Percentiles rank a stretch among this genome's conserved stretches.
Conservation (phyloP, 768 basidiomycete species). For the Podaxis carcinomalis region DNA sequence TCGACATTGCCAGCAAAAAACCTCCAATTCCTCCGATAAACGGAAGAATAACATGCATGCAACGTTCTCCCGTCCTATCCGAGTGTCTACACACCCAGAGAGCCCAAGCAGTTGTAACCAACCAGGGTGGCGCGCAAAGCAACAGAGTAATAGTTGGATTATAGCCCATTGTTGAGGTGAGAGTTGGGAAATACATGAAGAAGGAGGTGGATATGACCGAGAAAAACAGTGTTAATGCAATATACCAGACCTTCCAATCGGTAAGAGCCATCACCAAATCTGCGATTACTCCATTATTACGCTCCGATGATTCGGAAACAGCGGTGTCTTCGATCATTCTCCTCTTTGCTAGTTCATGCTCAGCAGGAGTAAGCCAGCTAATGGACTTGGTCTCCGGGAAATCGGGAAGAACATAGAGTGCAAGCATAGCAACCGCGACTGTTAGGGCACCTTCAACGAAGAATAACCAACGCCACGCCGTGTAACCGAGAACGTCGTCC, state of each 20-base stretch:
- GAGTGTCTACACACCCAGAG: slow-evolving; percentile 64
- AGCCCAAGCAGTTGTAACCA: slow-evolving; percentile 54
- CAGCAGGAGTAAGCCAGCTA: slow-evolving; percentile 54
- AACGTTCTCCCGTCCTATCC: slow-evolving; percentile 67
- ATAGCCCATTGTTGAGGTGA: slow-evolving; percentile 67
- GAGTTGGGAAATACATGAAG: slow-evolving; percentile 73
- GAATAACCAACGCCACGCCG: slow-evolving; percentile 81
- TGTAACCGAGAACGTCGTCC: slow-evolving; percentile 62
- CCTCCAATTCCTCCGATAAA: slow-evolving; percentile 60
- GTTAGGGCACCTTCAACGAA: slow-evolving; percentile 63
- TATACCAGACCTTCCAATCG: slow-evolving; percentile 74
- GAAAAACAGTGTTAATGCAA: slow-evolving; percentile 29
- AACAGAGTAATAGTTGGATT: slow-evolving; percentile 58
- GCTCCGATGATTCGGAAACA: slow-evolving; percentile 15
- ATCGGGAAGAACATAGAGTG: slow-evolving; percentile 69
- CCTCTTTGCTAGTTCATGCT: slow-evolving; percentile 49
- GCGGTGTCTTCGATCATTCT: slow-evolving; percentile 58
- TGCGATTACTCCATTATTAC: slow-evolving; percentile 10
- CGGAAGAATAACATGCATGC: slow-evolving; percentile 55
- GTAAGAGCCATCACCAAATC: slow-evolving; percentile 58
- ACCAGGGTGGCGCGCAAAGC: slow-evolving; percentile 55
- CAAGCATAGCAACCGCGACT: slow-evolving; percentile 38
- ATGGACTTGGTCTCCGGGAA: slow-evolving; percentile 51
- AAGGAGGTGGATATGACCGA: slow-evolving; percentile 60
- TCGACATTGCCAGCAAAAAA: slow-evolving; percentile 61